A percentile compares a stretch with the other conserved stretches of the same genome.
phyloP scores from a whole-genome alignment of 78 protist genomes.

The Dictyostelium firmibasis region DNA sequence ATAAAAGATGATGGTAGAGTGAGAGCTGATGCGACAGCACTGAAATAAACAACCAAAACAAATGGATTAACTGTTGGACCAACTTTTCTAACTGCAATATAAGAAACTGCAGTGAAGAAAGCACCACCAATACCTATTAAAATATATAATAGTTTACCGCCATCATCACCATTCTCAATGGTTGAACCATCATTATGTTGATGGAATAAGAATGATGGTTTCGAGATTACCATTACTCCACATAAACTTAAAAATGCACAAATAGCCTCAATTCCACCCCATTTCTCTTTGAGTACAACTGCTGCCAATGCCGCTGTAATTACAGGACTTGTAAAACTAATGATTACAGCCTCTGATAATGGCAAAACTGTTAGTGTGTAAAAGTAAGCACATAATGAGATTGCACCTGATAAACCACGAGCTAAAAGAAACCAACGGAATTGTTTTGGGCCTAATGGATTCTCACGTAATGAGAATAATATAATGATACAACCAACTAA shows the following conservation, averaged over 20 bases:
- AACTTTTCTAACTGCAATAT: constrained; percentile 56
- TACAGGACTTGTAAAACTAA: constrained; percentile 49
- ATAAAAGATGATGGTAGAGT: not conserved
- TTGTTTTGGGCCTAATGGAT: constrained; percentile 38
- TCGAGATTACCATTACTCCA: constrained; percentile 39
- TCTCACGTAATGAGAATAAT: not conserved
- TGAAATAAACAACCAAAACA: constrained; percentile 29
- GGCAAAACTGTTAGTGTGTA: constrained; percentile 21
- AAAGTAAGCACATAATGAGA: constrained; percentile 40
- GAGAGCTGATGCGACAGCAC: not conserved
- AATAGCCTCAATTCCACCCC: constrained; percentile 49
- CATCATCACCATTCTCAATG: not conserved
- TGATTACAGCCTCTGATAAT: constrained; percentile 38
- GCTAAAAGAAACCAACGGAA: not conserved
- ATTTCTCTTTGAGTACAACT: constrained; percentile 47
- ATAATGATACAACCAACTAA: constrained; percentile 26
- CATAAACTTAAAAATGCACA: constrained; percentile 34
- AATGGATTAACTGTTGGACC: constrained; percentile 52
- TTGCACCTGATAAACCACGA: constrained; percentile 46
- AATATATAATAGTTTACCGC: not conserved
- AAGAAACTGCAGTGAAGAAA: constrained; percentile 21
- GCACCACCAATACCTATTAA: constrained; percentile 50
- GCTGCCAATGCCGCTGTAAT: constrained; percentile 50
- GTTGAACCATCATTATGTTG: not conserved
- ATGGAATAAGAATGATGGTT: constrained; percentile 45